Evolutionary conservation across 805 yeast species (phyloP).

Genomic region (Dipodascopsis tothii): DNA sequence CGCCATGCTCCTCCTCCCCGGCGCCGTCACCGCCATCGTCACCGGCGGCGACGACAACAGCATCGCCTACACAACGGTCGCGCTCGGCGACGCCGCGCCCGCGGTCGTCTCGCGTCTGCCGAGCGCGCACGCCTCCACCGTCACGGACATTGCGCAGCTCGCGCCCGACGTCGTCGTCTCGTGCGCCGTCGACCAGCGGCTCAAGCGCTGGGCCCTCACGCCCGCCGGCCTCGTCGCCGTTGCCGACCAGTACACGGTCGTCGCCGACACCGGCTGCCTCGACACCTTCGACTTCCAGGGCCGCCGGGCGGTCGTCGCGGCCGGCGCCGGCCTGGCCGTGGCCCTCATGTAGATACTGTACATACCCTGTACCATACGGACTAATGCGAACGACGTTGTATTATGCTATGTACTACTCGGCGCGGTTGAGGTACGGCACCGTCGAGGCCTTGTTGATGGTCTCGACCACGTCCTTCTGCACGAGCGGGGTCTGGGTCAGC

Average conservation of each 20-base stretch:
- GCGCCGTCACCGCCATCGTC: slow-evolving; percentile 31
- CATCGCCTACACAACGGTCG: slow-evolving; percentile 39
- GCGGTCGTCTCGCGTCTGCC: slow-evolving; percentile 30
- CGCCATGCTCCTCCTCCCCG: slow-evolving; percentile 38
- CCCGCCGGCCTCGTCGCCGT: slow-evolving; percentile 26
- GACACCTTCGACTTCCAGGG: slow-evolving; percentile 28
- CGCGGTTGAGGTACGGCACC: background rate
- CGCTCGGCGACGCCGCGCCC: slow-evolving; percentile 26
- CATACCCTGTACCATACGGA: background rate
- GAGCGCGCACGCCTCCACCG: slow-evolving; percentile 78
- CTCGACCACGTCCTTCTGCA: background rate
- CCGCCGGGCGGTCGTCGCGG: background rate
- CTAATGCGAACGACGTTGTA: background rate
- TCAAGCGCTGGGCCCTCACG: slow-evolving; percentile 52
- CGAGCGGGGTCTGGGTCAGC: background rate
- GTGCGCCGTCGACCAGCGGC: slow-evolving; percentile 77
- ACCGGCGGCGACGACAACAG: slow-evolving; percentile 96
- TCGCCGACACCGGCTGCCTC: slow-evolving; percentile 84
- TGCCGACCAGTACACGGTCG: slow-evolving; percentile 54
- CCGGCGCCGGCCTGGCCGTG: background rate
- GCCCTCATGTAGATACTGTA: background rate
- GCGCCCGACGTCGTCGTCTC: slow-evolving; percentile 37
- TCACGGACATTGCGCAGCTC: slow-evolving; percentile 52
- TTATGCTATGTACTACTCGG: background rate
- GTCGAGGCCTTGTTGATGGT: background rate